Evolutionary conservation across 2,329 filamentous ascomycete species (phyloP).

Genomic region (Scytalidium sp.): DNA sequence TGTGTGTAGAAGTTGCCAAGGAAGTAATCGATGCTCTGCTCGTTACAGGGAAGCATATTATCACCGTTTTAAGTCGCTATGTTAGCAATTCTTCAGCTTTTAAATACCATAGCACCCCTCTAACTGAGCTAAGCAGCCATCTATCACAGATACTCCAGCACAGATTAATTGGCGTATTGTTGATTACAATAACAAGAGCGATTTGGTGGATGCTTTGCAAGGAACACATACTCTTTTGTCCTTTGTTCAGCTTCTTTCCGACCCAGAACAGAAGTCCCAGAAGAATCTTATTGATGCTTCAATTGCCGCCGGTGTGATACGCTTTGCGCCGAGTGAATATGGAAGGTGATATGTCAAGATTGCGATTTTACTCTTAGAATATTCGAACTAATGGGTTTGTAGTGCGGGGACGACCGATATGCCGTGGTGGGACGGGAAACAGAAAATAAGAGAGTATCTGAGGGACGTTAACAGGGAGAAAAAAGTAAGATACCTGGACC

Average conservation of each 20-base stretch:
- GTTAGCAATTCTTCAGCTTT: background rate
- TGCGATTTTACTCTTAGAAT: too few species aligned
- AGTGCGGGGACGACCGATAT: slow-evolving; percentile 36
- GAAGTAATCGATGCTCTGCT: background rate
- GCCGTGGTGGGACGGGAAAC: slow-evolving; percentile 49
- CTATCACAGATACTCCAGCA: background rate
- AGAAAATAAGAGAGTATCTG: slow-evolving; percentile 46
- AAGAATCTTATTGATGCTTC: slow-evolving; percentile 38
- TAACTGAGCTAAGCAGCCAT: too few species aligned
- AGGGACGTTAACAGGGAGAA: slow-evolving; percentile 42
- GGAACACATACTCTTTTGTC: slow-evolving; percentile 52
- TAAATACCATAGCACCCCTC: background rate
- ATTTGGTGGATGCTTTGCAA: slow-evolving; percentile 35
- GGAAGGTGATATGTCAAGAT: slow-evolving; percentile 16
- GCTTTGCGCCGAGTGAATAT: slow-evolving; percentile 38
- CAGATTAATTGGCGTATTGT: slow-evolving; percentile 16
- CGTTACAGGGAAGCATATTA: background rate
- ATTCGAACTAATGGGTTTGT: slow-evolving; percentile 11
- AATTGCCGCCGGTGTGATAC: slow-evolving; percentile 35
- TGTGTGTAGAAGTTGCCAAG: background rate
- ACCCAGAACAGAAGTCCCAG: slow-evolving; percentile 28
- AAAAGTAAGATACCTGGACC: slow-evolving; percentile 13
- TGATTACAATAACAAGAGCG: slow-evolving; percentile 39
- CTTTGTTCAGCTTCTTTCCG: slow-evolving; percentile 31
- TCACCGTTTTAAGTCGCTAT: background rate